Evolutionary conservation across 164 flowering plant species (phyloP).

Genomic region (Malania oleifera): DNA sequence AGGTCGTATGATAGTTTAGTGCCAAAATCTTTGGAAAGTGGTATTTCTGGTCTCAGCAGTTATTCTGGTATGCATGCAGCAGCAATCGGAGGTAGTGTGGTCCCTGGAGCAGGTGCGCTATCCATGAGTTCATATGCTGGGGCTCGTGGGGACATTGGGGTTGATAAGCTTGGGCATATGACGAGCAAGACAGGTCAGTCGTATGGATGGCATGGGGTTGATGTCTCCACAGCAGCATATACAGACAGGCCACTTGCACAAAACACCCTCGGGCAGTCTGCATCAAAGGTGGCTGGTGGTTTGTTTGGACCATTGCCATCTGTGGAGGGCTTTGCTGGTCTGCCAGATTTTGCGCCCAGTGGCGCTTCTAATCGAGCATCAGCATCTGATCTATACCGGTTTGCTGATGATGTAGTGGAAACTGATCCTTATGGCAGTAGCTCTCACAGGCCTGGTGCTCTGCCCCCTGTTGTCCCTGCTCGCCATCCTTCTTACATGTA

Average conservation of each 20-base stretch:
- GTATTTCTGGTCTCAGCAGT: conserved; percentile 14
- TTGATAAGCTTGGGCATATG: conserved; percentile 11
- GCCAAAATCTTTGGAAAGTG: conserved; percentile 12
- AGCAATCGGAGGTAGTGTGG: neutral
- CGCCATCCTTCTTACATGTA: conserved; percentile 14
- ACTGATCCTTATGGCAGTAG: conserved; percentile 12
- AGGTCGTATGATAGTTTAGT: conserved; percentile 8
- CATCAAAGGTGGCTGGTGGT: conserved; percentile 8
- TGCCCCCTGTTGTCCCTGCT: conserved; percentile 7
- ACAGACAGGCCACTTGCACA: conserved; percentile 15
- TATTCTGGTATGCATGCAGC: conserved; percentile 11
- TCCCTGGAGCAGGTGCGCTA: neutral
- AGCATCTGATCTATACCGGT: conserved; percentile 32
- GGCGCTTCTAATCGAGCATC: conserved; percentile 15
- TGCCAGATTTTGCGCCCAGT: conserved; percentile 11
- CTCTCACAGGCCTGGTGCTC: conserved; percentile 7
- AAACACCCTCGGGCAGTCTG: conserved; percentile 15
- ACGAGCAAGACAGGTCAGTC: conserved; percentile 1
- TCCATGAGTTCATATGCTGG: conserved; percentile 16
- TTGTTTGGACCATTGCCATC: conserved; percentile 17
- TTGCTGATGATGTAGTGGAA: conserved; percentile 37
- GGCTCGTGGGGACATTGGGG: conserved; percentile 11
- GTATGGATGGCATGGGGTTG: conserved; percentile 18
- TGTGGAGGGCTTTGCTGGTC: conserved; percentile 21
- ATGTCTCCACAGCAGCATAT: conserved; percentile 17